Evolutionary conservation across 2,329 filamentous ascomycete genomes (phyloP).

Genomic region (Botrytis paeoniae): DNA sequence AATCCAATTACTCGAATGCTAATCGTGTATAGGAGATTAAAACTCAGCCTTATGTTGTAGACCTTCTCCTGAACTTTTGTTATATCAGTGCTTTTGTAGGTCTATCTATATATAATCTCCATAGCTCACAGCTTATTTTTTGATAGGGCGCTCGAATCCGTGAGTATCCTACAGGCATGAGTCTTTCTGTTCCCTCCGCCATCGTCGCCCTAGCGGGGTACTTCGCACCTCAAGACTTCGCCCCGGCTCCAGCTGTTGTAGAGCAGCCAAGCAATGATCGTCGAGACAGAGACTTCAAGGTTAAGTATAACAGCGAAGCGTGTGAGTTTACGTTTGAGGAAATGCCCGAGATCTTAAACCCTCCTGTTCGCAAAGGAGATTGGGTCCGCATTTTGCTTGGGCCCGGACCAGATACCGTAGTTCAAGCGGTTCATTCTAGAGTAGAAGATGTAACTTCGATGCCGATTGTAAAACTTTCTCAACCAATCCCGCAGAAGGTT

Average conservation of each 20-base stretch:
- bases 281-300: slow-evolving; percentile 10
- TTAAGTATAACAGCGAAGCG: slow-evolving; percentile 27
- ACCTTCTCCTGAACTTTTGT: slow-evolving; percentile 80
- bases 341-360: slow-evolving; percentile 22
- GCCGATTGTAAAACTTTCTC: slow-evolving; percentile 32
- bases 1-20: background rate
- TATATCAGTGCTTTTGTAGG: slow-evolving; percentile 48
- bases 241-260: background rate
- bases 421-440: slow-evolving; percentile 26
- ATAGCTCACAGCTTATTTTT: slow-evolving; percentile 8
- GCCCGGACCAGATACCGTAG: background rate
- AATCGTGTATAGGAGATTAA: slow-evolving; percentile 58
- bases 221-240: background rate
- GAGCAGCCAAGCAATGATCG: background rate
- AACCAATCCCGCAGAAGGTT: slow-evolving; percentile 9
- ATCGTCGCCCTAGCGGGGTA: slow-evolving; percentile 14
- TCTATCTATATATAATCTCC: background rate
- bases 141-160: slow-evolving; percentile 27
- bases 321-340: slow-evolving; percentile 31
- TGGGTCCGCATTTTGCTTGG: slow-evolving; percentile 31
- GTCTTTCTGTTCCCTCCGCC: slow-evolving; percentile 33
- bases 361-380: slow-evolving; percentile 32
- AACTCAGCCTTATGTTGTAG: slow-evolving; percentile 76
- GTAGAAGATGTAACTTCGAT: slow-evolving; percentile 32
- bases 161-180: slow-evolving; percentile 38